Evolutionary conservation across 2,329 filamentous ascomycete species (phyloP).

Genomic region (Beauveria pseudobassiana): DNA sequence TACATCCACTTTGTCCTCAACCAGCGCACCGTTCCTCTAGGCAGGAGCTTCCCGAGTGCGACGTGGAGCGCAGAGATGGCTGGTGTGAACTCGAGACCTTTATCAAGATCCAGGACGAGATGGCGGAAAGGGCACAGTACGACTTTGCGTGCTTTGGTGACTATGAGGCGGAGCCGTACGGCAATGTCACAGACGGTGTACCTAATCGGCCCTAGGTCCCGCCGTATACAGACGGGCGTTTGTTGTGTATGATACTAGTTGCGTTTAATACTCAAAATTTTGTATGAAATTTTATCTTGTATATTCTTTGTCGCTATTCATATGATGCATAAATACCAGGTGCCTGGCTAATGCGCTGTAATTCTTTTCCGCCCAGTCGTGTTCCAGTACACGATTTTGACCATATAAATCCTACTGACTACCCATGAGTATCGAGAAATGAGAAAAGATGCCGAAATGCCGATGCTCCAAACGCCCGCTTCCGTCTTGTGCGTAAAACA

Average conservation of each 20-base stretch:
- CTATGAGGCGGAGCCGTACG: slow-evolving; percentile 28
- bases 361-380: neutral
- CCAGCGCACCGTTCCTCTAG: slow-evolving; percentile 64
- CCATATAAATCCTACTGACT: neutral
- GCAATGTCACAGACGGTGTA: slow-evolving; percentile 31
- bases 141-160: slow-evolving; percentile 61
- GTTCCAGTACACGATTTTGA: neutral
- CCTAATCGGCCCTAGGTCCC: slow-evolving; percentile 16
- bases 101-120: slow-evolving; percentile 51
- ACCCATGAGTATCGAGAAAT: too few relatives aligned
- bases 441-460: neutral
- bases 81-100: slow-evolving; percentile 72
- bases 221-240: too few relatives aligned
- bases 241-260: neutral
- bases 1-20: slow-evolving; percentile 72
- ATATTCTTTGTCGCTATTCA: neutral
- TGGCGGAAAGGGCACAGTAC: slow-evolving; percentile 51
- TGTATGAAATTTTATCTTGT: neutral
- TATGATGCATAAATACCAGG: neutral
- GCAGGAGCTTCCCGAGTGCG: slow-evolving; percentile 60
- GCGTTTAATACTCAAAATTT: too few relatives aligned
- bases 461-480: slow-evolving; percentile 5
- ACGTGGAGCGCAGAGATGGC: slow-evolving; percentile 54
- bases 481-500: neutral
- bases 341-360: neutral